Conservation (phyloP, 176 grass and related monocot genomes). For the Aegilops umbellulata region DNA sequence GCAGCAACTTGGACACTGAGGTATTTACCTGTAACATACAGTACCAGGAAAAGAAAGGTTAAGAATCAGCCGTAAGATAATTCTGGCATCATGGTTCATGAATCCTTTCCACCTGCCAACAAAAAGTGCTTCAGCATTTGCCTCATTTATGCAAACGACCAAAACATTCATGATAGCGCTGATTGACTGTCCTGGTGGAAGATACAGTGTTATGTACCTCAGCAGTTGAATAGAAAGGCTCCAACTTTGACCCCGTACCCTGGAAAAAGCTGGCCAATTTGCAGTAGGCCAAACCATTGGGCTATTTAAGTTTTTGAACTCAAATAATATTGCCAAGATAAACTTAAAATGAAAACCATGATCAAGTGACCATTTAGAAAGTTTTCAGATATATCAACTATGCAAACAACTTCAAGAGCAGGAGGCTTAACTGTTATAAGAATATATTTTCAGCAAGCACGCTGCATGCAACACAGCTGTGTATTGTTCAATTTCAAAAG, state of each 20-base stretch:
- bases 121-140: constrained; percentile 14
- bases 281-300: neutral
- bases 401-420: neutral
- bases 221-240: neutral
- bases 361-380: neutral
- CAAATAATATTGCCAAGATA: neutral
- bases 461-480: neutral
- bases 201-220: neutral
- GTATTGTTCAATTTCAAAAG: neutral
- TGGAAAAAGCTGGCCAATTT: neutral
- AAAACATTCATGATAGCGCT: neutral
- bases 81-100: neutral
- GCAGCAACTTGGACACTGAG: neutral
- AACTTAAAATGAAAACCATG: constrained; percentile 2
- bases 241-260: neutral
- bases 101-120: neutral
- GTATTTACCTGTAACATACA: neutral
- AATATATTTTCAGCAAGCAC: neutral
- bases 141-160: neutral
- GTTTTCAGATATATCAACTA: neutral
- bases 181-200: neutral
- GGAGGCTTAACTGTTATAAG: neutral
- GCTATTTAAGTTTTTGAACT: neutral
- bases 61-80: neutral
- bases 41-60: neutral